Evolutionary conservation across 2,329 filamentous ascomycete genomes (phyloP), one percentile per base, ranked within the genome.

Genomic region (Kalmusia sp.): DNA sequence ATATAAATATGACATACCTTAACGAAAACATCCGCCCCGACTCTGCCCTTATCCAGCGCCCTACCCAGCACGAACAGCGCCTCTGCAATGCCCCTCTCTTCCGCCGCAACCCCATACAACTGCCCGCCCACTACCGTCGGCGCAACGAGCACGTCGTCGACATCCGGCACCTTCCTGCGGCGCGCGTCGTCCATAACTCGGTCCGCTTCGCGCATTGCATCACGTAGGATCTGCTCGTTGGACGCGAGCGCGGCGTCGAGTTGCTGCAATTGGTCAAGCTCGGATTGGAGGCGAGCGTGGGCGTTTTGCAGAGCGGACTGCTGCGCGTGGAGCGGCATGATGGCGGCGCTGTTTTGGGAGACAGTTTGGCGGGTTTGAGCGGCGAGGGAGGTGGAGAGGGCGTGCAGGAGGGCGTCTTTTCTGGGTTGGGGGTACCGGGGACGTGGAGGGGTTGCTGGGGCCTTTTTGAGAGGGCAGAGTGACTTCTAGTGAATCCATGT

Each of bases 41-140:
- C 83, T 49, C 89, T 80, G 3, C 91, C 91, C 47, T 82, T 81
- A 72, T 93, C 90, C 17, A 93, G 82, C 1, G 88, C 91, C 51
- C 88, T 80, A 1, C 89, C 89, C 12, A 96, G 79, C 57, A 92
- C 87, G 68, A 95, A 96, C 58, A 98, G 86, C 2, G 92, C 90
- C 71, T 97, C 93, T 27, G 89, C 89, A 41, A 96, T 84, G 2
- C 90, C 92, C 61, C 89, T 84, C 76, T 97, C 93, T 70, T 99
- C 95, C 1, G 92, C 92, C 24, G 93, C 91, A 2, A 96, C 80
- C 41, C 88, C 87, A 75, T 98, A 99, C 19, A 99, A 79, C 79
- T 99, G 95, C 61, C 93, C 93, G 0, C 90, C 91, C 4, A 97
- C 95, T 1, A 97, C 89, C 0, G 92, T 97, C 1, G 93, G 92